Base-by-base conservation (phyloP, 768 basidiomycete species). In the Psilocybe cyanescens region DNA sequence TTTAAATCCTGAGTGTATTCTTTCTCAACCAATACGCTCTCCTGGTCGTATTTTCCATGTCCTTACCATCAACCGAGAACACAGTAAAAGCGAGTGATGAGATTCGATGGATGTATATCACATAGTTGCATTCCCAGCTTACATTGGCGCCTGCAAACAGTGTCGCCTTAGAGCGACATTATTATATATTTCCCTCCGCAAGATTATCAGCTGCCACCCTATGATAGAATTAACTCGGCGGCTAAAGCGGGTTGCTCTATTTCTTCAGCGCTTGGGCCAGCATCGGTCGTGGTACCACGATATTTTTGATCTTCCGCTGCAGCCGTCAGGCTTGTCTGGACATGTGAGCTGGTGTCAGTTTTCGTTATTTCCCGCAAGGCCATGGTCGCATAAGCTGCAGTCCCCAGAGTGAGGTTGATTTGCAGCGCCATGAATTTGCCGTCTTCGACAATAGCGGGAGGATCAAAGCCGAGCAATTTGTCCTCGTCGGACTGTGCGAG, bases 351-450 rank as follows among this genome's bases (percentile, higher is more conserved):
- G 17, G 96, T 98, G 70, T 98, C 95, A 35, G 91, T 93, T 78
- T 97, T 99, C 12, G 95, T 95, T 47, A 97, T 86, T 76, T 97
- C 95, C 45, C 95, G 86, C 66, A 99, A 74, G 3, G 96, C 97
- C 97, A 99, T 99, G 2, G 97, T 99, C 1, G 97, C 97, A 75
- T 98, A 99, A 4, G 94, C 90, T 0, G 94, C 92, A 6, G 94
- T 94, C 12, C 92, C 94, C 14, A 99, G 83, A n/a, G 83, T 86
- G 57, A 98, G 75, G 41, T 88, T 78, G 62, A 99, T 86, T 70
- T 96, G 95, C 37, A 99, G 77, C 3, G 97, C 96, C 74, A 88
- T 79, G 73, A 97, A 97, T 68, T 86, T 89, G 28, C 96, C 96
- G 50, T 90, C 83, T 56, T 87, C 84, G 3, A 78, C 81, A 33